Conservation (phyloP, 177 flowering plant species). For the Vitis hybrid region DNA sequence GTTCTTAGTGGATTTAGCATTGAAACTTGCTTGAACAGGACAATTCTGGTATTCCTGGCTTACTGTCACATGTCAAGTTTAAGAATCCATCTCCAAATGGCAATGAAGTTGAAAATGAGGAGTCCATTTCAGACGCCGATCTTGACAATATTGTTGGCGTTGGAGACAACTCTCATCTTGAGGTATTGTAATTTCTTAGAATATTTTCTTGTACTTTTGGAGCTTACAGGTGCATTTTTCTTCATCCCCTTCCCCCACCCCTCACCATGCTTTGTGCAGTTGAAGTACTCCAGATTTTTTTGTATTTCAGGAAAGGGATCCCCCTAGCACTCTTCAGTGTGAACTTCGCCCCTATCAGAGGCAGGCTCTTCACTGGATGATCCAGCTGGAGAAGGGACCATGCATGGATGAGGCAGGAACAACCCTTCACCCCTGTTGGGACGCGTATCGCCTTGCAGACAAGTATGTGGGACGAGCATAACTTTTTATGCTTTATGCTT, state of each 20-base stretch:
- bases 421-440: conserved; percentile 98
- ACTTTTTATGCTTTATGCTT: background rate
- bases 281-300: background rate
- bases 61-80: conserved; percentile 36
- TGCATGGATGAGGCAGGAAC: conserved; percentile 67
- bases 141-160: conserved; percentile 85
- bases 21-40: conserved; percentile 47
- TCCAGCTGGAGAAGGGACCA: conserved; percentile 71
- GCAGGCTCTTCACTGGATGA: conserved; percentile 97
- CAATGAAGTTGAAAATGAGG: conserved; percentile 52
- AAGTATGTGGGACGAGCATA: conserved; percentile 36
- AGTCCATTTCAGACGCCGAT: conserved; percentile 66
- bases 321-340: conserved; percentile 77
- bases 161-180: conserved; percentile 61
- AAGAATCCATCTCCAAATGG: conserved; percentile 41
- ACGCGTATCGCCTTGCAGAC: conserved; percentile 80
- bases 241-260: too few species aligned
- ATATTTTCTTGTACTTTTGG: conserved; percentile 1
- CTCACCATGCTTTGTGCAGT: background rate
- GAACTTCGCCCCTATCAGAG: conserved; percentile 91
- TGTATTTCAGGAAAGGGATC: conserved; percentile 78
- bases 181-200: conserved; percentile 47
- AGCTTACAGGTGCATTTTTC: background rate
- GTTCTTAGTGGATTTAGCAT: background rate
- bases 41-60: conserved; percentile 36